A percentile compares a stretch with the other conserved stretches of the same genome.
phyloP scores from a whole-genome alignment of 176 grass and related monocot species.

The Hyparrhenia diplandra region DNA sequence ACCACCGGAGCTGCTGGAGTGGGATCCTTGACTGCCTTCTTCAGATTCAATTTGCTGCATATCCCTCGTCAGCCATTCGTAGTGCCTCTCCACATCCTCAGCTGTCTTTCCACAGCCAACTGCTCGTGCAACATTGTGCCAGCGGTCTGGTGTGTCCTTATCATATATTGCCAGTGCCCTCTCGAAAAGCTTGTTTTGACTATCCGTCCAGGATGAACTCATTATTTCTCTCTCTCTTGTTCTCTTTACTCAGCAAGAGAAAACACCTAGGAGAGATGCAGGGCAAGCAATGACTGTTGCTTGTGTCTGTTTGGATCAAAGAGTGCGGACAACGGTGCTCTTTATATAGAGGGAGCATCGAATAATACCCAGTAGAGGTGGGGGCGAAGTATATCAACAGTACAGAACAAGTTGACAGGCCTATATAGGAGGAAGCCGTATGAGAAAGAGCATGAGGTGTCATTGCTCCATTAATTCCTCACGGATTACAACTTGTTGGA shows the following conservation, averaged over 20 bases:
- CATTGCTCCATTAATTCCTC: slow-evolving; percentile 11
- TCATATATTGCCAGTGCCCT: slow-evolving; percentile 57
- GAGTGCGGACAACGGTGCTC: slow-evolving; percentile 28
- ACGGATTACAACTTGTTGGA: background rate
- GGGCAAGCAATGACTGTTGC: slow-evolving; percentile 15
- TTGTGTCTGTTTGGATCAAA: slow-evolving; percentile 41
- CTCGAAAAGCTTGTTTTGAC: slow-evolving; percentile 83
- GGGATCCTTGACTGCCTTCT: slow-evolving; percentile 2
- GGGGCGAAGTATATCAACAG: background rate
- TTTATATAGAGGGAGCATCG: slow-evolving; percentile 52
- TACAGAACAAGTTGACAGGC: slow-evolving; percentile 13
- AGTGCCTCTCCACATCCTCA: slow-evolving; percentile 75
- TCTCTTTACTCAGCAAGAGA: background rate
- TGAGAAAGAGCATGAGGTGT: background rate
- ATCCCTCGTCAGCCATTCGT: slow-evolving; percentile 36
- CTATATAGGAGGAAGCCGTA: slow-evolving; percentile 27
- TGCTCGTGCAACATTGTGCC: slow-evolving; percentile 68
- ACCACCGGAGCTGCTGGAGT: background rate
- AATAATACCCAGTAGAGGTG: slow-evolving; percentile 31
- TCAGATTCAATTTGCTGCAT: slow-evolving; percentile 39
- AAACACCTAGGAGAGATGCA: slow-evolving; percentile 13
- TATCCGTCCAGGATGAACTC: slow-evolving; percentile 57
- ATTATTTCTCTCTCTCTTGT: slow-evolving; percentile 16
- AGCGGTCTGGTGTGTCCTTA: slow-evolving; percentile 62
- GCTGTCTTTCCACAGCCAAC: slow-evolving; percentile 58